These are phyloP conservation scores for Lyophyllum atratum DNA, from an alignment of 768 basidiomycete genomes.

Conservation along the genomic window DNA sequence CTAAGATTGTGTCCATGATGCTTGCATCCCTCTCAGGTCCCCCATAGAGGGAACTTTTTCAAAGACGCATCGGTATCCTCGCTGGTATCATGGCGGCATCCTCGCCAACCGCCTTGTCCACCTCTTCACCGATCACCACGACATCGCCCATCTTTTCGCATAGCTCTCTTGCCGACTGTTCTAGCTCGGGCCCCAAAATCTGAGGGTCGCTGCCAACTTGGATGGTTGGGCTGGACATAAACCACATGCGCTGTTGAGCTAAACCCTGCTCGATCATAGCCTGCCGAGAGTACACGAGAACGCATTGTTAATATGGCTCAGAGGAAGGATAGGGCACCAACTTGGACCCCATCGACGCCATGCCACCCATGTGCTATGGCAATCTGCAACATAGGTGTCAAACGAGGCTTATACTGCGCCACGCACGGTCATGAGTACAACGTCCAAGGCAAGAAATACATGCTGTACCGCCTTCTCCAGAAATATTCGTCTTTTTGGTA, in stretches of 20 bases:
- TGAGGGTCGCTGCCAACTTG: slow-evolving; percentile 16
- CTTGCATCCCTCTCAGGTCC: no score
- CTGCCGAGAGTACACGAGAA: slow-evolving; percentile 10
- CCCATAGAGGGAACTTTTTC: no score
- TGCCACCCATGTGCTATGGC: slow-evolving; percentile 36
- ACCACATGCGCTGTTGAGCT: slow-evolving; percentile 42
- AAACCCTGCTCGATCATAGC: slow-evolving; percentile 40
- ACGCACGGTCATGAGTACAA: not conserved
- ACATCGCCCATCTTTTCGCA: slow-evolving; percentile 20
- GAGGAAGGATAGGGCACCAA: not conserved
- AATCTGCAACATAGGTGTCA: slow-evolving; percentile 33
- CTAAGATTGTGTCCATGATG: no score
- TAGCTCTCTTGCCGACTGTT: slow-evolving; percentile 13
- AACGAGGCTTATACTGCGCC: slow-evolving; percentile 30
- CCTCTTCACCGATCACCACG: slow-evolving; percentile 11
- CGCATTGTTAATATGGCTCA: not conserved
- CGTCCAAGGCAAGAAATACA: not conserved
- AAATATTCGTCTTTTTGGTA: slow-evolving; percentile 31
- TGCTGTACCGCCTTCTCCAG: slow-evolving; percentile 33
- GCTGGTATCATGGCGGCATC: not conserved
- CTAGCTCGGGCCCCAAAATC: slow-evolving; percentile 12
- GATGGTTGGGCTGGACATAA: slow-evolving; percentile 12
- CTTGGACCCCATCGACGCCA: slow-evolving; percentile 31
- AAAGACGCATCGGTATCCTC: no score
- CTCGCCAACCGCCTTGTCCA: slow-evolving; percentile 5